phyloP scores from a whole-genome alignment of 129 eudicot genomes.

The Tanacetum coccineum region DNA sequence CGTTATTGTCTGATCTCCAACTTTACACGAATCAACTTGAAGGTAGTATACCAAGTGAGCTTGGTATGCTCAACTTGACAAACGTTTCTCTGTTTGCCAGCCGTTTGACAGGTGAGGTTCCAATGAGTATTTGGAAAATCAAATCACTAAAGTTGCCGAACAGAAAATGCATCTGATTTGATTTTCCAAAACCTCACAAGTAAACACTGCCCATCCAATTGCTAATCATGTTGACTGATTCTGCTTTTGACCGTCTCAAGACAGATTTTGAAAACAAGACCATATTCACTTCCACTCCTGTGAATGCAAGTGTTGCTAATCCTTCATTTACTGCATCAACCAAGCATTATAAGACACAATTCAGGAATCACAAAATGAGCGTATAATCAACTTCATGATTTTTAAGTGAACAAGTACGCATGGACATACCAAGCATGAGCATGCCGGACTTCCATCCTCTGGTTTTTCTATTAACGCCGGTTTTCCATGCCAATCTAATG shows the following conservation, averaged over 20 bases:
- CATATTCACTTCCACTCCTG: constrained; percentile 83
- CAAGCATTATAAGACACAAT: not conserved
- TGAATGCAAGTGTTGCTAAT: constrained; percentile 69
- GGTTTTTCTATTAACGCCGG: constrained; percentile 52
- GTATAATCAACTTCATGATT: not conserved
- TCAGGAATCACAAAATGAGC: not conserved
- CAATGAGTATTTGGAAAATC: too few relatives aligned
- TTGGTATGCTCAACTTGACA: too few relatives aligned
- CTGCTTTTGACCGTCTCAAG: constrained; percentile 66
- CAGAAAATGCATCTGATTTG: too few relatives aligned
- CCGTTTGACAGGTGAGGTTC: too few relatives aligned
- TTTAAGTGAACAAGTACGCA: not conserved
- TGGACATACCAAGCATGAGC: constrained; percentile 52
- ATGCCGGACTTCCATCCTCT: constrained; percentile 78
- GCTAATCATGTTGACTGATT: constrained; percentile 68
- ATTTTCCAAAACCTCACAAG: too few relatives aligned
- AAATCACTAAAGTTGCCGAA: too few relatives aligned
- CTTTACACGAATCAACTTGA: too few relatives aligned
- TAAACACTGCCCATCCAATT: constrained; percentile 81
- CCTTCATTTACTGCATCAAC: constrained; percentile 59
- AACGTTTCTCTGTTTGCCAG: too few relatives aligned
- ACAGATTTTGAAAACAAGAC: constrained; percentile 66
- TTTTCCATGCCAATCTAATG: constrained; percentile 45
- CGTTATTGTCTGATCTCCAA: too few relatives aligned
- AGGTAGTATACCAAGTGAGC: too few relatives aligned